Evolutionary conservation across 176 grass and related monocot species (phyloP), one percentile per base, ranked within the genome.

Genomic region (Cenchrus americanus): DNA sequence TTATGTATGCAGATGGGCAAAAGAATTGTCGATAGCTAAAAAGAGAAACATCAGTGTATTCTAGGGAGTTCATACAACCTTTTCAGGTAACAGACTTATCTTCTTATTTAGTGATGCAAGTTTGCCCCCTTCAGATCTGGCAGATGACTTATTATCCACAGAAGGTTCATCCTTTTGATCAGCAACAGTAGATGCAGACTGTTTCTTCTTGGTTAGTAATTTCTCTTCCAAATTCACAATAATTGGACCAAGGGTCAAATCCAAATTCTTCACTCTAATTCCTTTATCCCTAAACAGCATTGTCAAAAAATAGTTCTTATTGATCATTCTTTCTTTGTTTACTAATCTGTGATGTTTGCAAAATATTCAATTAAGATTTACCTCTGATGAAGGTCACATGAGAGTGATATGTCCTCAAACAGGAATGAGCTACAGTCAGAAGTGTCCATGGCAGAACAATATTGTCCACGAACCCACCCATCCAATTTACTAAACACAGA

Each of bases 41-140:
- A 85, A 73, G 65, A 78, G 78, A 73, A 82, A 58, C 52, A 87
- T 52, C 46, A 75, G 58, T 72, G 17, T 73, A 77, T 26, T 78
- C 59, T 73, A 76, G 54, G 65, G 64, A 86, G 87, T 62, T 62
- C 80, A 77, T 87, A 86, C 82, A 89, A 98, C 96, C 96, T 98
- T 91, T 90, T 95, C 96, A 79, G 93, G 91, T 88, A 95, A 64
- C 78, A 90, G 61, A 91, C 83, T 58, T 68, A 92, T 90, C 82
- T 95, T 85, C 78, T 98, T 95, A 84, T 92, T 91, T 75, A 92
- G 47, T 80, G 93, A 86, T 76, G 80, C 86, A 53, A 91, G 69
- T 86, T 91, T 91, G 76, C 73, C 85, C 57, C 85, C 89, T 85
- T 88, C 88, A 70, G 89, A 80, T 87, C 76, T 87, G 72, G 88